phyloP scores from a whole-genome alignment of 306 rosid genomes.

The Ochetophila trinervis region DNA sequence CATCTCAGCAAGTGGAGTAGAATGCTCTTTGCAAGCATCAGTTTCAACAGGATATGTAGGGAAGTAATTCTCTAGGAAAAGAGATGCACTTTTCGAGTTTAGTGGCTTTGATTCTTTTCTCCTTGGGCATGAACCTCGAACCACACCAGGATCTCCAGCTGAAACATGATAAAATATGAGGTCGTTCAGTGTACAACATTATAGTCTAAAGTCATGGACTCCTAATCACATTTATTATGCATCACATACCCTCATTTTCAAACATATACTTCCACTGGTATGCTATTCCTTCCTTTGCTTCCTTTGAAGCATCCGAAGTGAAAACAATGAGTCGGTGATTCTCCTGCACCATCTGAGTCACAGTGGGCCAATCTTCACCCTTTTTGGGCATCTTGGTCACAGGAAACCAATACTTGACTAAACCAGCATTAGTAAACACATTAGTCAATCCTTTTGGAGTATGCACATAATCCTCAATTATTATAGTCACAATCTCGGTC shows the following conservation, averaged over 20 bases:
- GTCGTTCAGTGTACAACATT: constrained; percentile 2
- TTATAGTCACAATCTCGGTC: constrained; percentile 72
- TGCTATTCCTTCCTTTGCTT: constrained; percentile 89
- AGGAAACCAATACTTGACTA: constrained; percentile 86
- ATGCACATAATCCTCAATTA: constrained; percentile 89
- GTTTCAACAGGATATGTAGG: constrained; percentile 88
- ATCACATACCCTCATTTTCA: constrained; percentile 81
- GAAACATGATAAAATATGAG: constrained; percentile 33
- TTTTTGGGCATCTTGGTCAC: constrained; percentile 73
- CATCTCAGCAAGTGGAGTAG: constrained; percentile 86
- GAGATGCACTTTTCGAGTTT: constrained; percentile 63
- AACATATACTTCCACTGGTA: constrained; percentile 95
- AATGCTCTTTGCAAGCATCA: constrained; percentile 96
- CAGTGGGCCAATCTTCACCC: constrained; percentile 92
- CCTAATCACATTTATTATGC: constrained; percentile 4
- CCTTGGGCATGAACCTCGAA: constrained; percentile 67
- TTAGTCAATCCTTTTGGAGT: constrained; percentile 74
- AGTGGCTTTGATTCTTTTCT: constrained; percentile 86
- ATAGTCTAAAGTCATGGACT: neutral
- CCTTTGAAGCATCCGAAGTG: constrained; percentile 82
- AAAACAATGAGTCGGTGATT: constrained; percentile 90
- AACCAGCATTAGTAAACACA: constrained; percentile 64
- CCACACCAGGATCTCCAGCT: constrained; percentile 98
- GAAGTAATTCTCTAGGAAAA: constrained; percentile 83
- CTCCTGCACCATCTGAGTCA: constrained; percentile 70